Base-by-base conservation (phyloP, 192 early-diverging fungal genomes). In the Chytriomyces sp. region DNA sequence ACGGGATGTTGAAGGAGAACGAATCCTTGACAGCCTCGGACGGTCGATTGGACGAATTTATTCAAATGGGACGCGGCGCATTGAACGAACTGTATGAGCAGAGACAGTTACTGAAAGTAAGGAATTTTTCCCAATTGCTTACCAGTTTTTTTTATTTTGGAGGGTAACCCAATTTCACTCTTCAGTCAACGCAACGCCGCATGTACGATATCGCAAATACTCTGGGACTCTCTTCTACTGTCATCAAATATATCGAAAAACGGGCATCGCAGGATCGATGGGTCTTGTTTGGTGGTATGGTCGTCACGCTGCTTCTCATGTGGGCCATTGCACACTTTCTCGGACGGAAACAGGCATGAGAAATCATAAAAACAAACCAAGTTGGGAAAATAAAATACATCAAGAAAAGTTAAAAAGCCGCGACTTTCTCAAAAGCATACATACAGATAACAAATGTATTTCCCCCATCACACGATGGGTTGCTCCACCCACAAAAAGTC, bases 231-330 rank as follows among this genome's bases (percentile, higher is more conserved):
- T 86, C 85, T 18, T 82, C 80, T 1, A 75, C 83, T 13, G 80
- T 87, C 5, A 88, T 88, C 28, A 62, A 76, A 59, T 87, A 79
- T 64, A 88, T 88, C 66, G 87, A 88, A 75, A 82, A 84, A 57
- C 77, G 87, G 50, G 76, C 81, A 26, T 47, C 64, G 7, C 72
- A 72, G 16, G 87, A 88, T 74, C 59, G 61, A 46, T 85, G 72
- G 64, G 80, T 88, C 43, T 67, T 88, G 64, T 82, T 77, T 50
- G 83, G 83, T 1, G 85, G 85, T 8, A 81, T 87, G 43, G 66
- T 77, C 6, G 64, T 78, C 6, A 81, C 82, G 50, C 46, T 86
- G 13, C n/a, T 88, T 16, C 44, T 88, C 13, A 88, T 88, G 84
- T 85, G 78, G 77, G 45, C 45, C 5, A 82, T 86, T 67, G 81